phyloP scores from a whole-genome alignment of 371 early-diverging fungal genomes.

The Rhizopus stolonifer region DNA sequence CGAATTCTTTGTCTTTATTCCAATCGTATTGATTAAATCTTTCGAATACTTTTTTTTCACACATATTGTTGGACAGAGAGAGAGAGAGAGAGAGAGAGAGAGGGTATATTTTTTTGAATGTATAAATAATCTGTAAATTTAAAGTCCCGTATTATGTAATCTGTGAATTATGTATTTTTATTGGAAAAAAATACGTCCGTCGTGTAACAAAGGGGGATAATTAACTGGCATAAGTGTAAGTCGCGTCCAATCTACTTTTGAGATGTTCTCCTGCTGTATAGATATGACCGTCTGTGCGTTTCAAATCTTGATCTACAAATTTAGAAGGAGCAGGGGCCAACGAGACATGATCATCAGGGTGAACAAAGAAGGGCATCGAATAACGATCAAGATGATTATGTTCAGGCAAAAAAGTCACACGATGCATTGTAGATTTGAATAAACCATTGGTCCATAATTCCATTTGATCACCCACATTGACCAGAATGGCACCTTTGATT shows the following conservation, averaged over 20 bases:
- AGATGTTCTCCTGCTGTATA: conserved; percentile 45
- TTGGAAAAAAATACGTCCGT: not conserved
- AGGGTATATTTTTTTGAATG: too few species aligned
- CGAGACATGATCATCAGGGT: conserved; percentile 44
- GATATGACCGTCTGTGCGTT: conserved; percentile 4
- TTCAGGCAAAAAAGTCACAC: conserved; percentile 65
- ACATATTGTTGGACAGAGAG: too few species aligned
- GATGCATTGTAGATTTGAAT: conserved; percentile 69
- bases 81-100: too few species aligned
- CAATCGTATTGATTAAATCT: conserved; percentile 45
- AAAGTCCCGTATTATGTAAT: too few species aligned
- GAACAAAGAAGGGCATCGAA: conserved; percentile 72
- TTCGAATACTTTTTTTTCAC: conserved; percentile 7
- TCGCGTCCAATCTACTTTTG: conserved; percentile 33
- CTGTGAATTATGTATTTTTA: too few species aligned
- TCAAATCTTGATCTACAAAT: conserved; percentile 15
- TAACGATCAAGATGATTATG: conserved; percentile 62
- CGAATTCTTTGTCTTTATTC: conserved; percentile 48
- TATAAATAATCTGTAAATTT: too few species aligned
- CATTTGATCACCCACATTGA: conserved; percentile 72
- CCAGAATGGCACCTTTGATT: conserved; percentile 57
- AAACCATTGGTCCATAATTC: conserved; percentile 70
- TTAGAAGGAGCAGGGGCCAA: conserved; percentile 48
- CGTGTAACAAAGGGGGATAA: not conserved
- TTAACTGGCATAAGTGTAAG: conserved; percentile 22